A percentile compares a stretch with the other conserved stretches of the same genome.
Conservation (phyloP, 352 stramenopile genomes). For the Phytopythium aichiense region DNA sequence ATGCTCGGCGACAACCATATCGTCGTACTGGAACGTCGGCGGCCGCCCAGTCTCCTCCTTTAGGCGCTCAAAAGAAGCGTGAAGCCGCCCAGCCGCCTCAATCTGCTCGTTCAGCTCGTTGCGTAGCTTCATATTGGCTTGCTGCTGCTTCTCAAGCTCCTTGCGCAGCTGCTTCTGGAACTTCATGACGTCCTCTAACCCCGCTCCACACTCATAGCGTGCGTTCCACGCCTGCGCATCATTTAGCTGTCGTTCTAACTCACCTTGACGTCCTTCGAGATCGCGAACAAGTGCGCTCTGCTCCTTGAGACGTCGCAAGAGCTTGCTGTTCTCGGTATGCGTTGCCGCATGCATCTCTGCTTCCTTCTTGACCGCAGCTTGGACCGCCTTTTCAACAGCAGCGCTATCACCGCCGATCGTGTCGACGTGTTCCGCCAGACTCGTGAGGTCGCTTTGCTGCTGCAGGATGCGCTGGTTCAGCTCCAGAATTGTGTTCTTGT, state of each 20-base stretch:
- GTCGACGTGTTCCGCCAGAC: slow-evolving; percentile 49
- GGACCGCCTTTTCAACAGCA: not conserved
- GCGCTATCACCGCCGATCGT: slow-evolving; percentile 28
- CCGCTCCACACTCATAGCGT: slow-evolving; percentile 60
- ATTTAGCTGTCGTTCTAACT: slow-evolving; percentile 53
- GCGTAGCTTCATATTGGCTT: slow-evolving; percentile 53
- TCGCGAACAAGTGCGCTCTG: slow-evolving; percentile 43
- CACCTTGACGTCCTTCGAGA: slow-evolving; percentile 45
- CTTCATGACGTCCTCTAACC: slow-evolving; percentile 68
- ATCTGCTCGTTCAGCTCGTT: slow-evolving; percentile 58
- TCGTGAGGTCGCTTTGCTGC: slow-evolving; percentile 58
- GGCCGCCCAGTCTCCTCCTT: slow-evolving; percentile 50
- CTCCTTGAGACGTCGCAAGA: slow-evolving; percentile 48
- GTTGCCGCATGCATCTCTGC: slow-evolving; percentile 19
- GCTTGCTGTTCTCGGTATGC: slow-evolving; percentile 28
- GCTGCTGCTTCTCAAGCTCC: slow-evolving; percentile 56
- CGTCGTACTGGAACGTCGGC: slow-evolving; percentile 52
- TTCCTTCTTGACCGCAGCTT: slow-evolving; percentile 20
- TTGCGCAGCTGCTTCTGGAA: slow-evolving; percentile 68
- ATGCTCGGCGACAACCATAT: slow-evolving; percentile 44
- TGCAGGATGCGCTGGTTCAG: slow-evolving; percentile 53
- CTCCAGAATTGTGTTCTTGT: slow-evolving; percentile 55
- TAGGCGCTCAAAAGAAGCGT: slow-evolving; percentile 53
- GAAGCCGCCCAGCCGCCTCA: slow-evolving; percentile 48
- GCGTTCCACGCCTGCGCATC: slow-evolving; percentile 62